A percentile compares a stretch with the other conserved stretches of the same genome.
Evolutionary conservation across 2,329 filamentous ascomycete species (phyloP).

Genomic region (Chrysoporthe deuterocubensis): DNA sequence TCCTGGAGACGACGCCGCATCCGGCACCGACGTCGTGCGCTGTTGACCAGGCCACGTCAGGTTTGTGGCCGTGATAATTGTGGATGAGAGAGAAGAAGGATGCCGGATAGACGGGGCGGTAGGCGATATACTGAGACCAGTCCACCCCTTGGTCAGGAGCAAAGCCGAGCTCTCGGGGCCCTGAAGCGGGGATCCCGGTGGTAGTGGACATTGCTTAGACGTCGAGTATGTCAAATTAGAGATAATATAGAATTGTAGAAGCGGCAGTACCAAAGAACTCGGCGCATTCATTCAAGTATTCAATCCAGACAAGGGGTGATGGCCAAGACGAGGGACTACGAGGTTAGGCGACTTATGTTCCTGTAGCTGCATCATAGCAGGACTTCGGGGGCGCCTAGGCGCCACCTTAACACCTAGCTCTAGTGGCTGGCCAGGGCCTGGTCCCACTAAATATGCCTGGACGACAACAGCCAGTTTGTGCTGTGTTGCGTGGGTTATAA

Average conservation of each 20-base stretch:
- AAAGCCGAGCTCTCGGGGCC: conserved; percentile 22
- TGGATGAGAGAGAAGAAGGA: conserved; percentile 32
- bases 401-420: neutral
- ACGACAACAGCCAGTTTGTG: too few relatives aligned
- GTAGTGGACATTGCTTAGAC: neutral
- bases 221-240: neutral
- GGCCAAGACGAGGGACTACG: neutral
- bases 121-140: conserved; percentile 31
- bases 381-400: neutral
- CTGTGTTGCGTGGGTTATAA: too few relatives aligned
- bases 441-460: too few relatives aligned
- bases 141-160: conserved; percentile 22
- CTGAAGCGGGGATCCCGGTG: neutral
- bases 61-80: conserved; percentile 28
- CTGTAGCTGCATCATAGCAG: neutral
- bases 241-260: neutral
- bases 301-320: neutral
- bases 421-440: neutral
- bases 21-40: conserved; percentile 32
- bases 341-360: neutral
- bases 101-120: conserved; percentile 28
- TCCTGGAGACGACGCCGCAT: conserved; percentile 27
- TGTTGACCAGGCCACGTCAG: conserved; percentile 17
- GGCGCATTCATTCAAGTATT: neutral
- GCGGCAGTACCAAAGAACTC: neutral